These are phyloP conservation scores for Mycena olivaceomarginata DNA, from an alignment of 768 basidiomycete species.

Conservation along the genomic window DNA sequence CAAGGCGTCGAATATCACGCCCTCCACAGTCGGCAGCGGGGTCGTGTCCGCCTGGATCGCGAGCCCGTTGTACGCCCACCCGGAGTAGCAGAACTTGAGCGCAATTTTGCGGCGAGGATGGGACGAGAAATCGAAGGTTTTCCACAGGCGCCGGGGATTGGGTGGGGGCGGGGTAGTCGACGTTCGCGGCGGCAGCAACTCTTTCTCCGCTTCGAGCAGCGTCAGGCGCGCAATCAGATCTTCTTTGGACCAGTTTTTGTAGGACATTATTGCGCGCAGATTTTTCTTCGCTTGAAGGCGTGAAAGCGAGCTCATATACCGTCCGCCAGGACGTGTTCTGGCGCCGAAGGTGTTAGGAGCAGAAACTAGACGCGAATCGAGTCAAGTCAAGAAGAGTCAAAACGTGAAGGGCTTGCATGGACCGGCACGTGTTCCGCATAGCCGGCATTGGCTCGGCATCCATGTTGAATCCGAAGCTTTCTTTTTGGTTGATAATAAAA, in stretches of 20 bases:
- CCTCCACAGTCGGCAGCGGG: slow-evolving; percentile 93
- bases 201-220: slow-evolving; percentile 67
- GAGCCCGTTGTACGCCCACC: slow-evolving; percentile 94
- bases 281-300: slow-evolving; percentile 17
- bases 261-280: slow-evolving; percentile 56
- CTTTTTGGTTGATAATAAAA: too few relatives aligned
- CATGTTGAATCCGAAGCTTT: too few relatives aligned
- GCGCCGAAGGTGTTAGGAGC: too few relatives aligned
- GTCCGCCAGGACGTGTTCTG: background rate
- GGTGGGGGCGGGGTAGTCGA: slow-evolving; percentile 46
- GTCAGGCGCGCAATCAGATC: slow-evolving; percentile 81
- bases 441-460: too few relatives aligned
- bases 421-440: background rate
- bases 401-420: background rate
- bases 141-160: slow-evolving; percentile 52
- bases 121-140: slow-evolving; percentile 75
- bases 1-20: slow-evolving; percentile 87
- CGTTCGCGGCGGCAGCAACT: slow-evolving; percentile 34
- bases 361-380: slow-evolving; percentile 2
- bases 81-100: slow-evolving; percentile 93
- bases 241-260: slow-evolving; percentile 78
- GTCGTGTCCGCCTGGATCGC: slow-evolving; percentile 85
- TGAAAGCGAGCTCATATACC: slow-evolving; percentile 31
- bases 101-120: slow-evolving; percentile 94
- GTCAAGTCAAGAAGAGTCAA: background rate